Evolutionary conservation across 805 yeast species (phyloP).

Genomic region (Candida berthetii): DNA sequence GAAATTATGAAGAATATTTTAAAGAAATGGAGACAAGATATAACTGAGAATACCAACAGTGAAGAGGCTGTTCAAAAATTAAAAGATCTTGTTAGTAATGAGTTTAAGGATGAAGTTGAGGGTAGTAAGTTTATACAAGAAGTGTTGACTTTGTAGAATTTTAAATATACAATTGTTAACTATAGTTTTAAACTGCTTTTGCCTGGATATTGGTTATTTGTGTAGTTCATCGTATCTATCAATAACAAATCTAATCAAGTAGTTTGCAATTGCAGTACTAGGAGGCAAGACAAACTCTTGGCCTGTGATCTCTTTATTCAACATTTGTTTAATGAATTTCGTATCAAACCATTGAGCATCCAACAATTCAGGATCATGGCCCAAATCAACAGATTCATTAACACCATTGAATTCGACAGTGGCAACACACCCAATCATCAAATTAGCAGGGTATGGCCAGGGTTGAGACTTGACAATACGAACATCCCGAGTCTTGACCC

Average conservation of each 20-base stretch:
- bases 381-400: constrained; percentile 61
- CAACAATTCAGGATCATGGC: constrained; percentile 78
- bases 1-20: constrained; percentile 36
- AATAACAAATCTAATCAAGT: constrained; percentile 16
- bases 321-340: constrained; percentile 38
- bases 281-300: constrained; percentile 19
- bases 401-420: constrained; percentile 63
- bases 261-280: constrained; percentile 20
- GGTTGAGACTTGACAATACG: constrained; percentile 76
- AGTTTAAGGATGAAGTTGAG: constrained; percentile 19
- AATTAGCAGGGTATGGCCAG: constrained; percentile 94
- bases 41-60: constrained; percentile 15
- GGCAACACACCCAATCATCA: constrained; percentile 91
- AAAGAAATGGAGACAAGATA: constrained; percentile 26
- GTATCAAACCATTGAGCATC: constrained; percentile 85
- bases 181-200: no score
- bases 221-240: constrained; percentile 4
- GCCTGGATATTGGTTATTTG: constrained; percentile 1
- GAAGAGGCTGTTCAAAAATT: constrained; percentile 35
- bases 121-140: constrained; percentile 40
- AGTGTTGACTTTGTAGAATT: constrained; percentile 26
- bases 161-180: neutral
- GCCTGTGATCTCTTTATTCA: constrained; percentile 14
- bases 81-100: constrained; percentile 23
- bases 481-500: constrained; percentile 59